Base-by-base conservation (phyloP, 2,329 filamentous ascomycete genomes). In the Colletotrichum viniferum region DNA sequence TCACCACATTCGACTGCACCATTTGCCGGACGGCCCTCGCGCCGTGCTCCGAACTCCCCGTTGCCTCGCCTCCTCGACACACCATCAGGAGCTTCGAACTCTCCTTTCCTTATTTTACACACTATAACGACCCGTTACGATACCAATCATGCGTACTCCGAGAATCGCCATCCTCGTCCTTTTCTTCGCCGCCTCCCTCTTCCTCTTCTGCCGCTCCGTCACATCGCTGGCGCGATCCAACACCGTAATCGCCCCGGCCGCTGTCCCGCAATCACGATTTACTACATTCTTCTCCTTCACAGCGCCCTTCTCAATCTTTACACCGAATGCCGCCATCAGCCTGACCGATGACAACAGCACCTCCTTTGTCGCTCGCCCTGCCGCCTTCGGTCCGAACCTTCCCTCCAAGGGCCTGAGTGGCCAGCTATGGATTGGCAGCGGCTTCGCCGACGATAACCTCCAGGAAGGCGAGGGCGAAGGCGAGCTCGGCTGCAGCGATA, bases 311-410 rank as follows among this genome's bases (percentile, higher is more conserved):
- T 96, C 95, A 24, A 92, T 99, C 26, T 99, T 99, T 83, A 96
- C 96, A 6, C 96, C 96, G 5, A 98, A 97, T 78, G 97, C 97
- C 63, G 94, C 97, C 80, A 98, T 99, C 83, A 98, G 95, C 84
- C 90, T 99, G 77, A 98, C 96, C 81, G 96, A 98, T 84, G 97
- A 99, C 85, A 99, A 99, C 85, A 98, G 95, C 79, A 99, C 97
- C 14, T 98, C 97, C 79, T 99, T 99, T 86, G 90, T 98, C 71
- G 96, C 97, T 58, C 91, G 97, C 64, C 97, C 97, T 75, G 97
- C 97, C 69, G 96, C 95, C 52, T 99, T 98, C 85, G 97, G 97
- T 1, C 95, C 97, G 6, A 86, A 91, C 52, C 87, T 99, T 52
- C 94, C 94, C 1, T 84, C 88, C 14, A 92, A 90, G 73, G 96